Conservation (phyloP, 257 asterid genomes). For the Paulownia fortunei region DNA sequence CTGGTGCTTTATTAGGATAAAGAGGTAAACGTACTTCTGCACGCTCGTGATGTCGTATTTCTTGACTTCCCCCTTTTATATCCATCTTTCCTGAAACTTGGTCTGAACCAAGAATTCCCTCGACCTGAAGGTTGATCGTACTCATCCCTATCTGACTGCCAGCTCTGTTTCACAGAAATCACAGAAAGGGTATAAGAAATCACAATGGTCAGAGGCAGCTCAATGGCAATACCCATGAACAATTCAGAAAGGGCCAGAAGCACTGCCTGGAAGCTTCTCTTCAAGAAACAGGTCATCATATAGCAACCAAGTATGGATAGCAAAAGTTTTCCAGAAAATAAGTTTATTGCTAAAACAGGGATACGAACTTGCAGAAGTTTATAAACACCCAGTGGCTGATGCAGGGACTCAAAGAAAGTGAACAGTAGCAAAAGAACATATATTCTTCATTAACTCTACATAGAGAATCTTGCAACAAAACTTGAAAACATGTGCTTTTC, state of each 20-base stretch:
- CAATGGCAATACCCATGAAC: background rate
- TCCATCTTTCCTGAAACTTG: constrained; percentile 52
- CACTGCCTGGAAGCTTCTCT: background rate
- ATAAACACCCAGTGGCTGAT: background rate
- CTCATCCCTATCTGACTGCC: constrained; percentile 54
- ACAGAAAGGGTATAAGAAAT: constrained; percentile 16
- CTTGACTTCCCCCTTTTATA: constrained; percentile 51
- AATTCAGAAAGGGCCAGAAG: background rate
- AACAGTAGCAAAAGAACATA: background rate
- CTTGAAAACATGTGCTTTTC: background rate
- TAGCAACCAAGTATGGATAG: too few relatives aligned
- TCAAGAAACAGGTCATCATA: background rate
- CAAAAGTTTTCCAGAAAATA: background rate
- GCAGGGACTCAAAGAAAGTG: background rate
- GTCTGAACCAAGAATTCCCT: constrained; percentile 69
- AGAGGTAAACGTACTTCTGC: constrained; percentile 49
- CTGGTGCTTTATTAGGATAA: constrained; percentile 6
- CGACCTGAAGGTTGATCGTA: constrained; percentile 50
- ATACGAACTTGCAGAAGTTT: background rate
- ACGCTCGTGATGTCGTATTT: constrained; percentile 45
- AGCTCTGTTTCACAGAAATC: constrained; percentile 50
- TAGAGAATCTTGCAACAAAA: constrained; percentile 2
- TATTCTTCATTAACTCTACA: background rate
- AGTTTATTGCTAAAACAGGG: background rate
- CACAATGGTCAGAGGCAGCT: constrained; percentile 11